These are phyloP conservation scores for Hypericum androsaemum DNA, from an alignment of 345 rosid species.

Conservation along the genomic window DNA sequence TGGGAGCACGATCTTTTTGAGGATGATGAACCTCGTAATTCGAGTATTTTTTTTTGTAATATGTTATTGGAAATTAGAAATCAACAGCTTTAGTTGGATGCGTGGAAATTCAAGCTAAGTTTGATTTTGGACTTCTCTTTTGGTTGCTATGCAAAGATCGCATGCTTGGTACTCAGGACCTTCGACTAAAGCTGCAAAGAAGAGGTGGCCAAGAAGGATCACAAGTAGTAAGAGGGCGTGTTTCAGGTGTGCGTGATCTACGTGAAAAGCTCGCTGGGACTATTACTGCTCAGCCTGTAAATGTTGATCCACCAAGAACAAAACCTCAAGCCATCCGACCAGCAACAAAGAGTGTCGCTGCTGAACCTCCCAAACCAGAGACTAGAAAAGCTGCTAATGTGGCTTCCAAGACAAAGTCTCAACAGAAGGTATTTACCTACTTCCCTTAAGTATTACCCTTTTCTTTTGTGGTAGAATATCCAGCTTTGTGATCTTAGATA, in stretches of 20 bases:
- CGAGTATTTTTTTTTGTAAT: conserved; percentile 52
- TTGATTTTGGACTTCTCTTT: conserved; percentile 36
- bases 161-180: conserved; percentile 64
- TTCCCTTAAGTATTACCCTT: background rate
- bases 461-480: too few relatives aligned
- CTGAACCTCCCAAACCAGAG: conserved; percentile 47
- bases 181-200: conserved; percentile 86
- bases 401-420: conserved; percentile 44
- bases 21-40: conserved; percentile 35
- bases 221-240: conserved; percentile 41
- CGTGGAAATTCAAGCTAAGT: conserved; percentile 23
- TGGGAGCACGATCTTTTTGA: conserved; percentile 96
- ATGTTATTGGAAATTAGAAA: conserved; percentile 18
- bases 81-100: conserved; percentile 31
- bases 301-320: conserved; percentile 40
- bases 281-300: conserved; percentile 42
- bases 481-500: too few relatives aligned
- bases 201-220: conserved; percentile 37
- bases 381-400: conserved; percentile 37
- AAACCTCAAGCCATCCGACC: conserved; percentile 44
- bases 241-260: conserved; percentile 56
- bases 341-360: conserved; percentile 46
- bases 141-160: conserved; percentile 49
- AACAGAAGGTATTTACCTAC: conserved; percentile 39
- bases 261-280: conserved; percentile 90